These are phyloP conservation scores for Exophiala sp. DNA, from an alignment of 2,329 filamentous ascomycete species.

Conservation along the genomic window DNA sequence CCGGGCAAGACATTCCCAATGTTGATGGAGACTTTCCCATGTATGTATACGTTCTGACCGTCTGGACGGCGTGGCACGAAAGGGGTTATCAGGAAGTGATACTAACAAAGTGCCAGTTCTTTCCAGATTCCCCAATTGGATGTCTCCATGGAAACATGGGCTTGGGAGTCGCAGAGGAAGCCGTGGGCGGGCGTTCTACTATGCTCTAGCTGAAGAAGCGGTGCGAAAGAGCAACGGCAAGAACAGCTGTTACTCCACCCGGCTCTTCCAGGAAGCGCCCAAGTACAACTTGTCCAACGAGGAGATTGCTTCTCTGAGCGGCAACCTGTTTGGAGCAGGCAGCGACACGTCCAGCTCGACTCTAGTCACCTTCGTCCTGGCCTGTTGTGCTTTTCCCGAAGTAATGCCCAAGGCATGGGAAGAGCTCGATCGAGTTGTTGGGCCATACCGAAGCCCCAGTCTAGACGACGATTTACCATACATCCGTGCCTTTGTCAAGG, in stretches of 20 bases:
- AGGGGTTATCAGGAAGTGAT: too few species aligned
- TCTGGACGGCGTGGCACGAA: too few species aligned
- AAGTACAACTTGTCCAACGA: conserved; percentile 39
- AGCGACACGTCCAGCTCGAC: conserved; percentile 32
- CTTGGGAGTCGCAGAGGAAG: too few species aligned
- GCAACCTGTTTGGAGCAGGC: conserved; percentile 36
- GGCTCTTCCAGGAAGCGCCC: conserved; percentile 46
- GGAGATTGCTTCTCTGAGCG: conserved; percentile 44
- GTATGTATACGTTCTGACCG: too few species aligned
- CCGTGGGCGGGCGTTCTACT: too few species aligned
- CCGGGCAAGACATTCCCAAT: too few species aligned
- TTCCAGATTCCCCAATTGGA: too few species aligned
- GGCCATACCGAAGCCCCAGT: conserved; percentile 42
- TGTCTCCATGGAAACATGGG: too few species aligned
- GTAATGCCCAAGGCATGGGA: conserved; percentile 43
- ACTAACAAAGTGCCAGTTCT: too few species aligned
- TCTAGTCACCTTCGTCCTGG: conserved; percentile 31
- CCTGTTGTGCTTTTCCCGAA: conserved; percentile 37
- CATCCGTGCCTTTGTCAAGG: conserved; percentile 50
- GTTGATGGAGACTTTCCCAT: too few species aligned
- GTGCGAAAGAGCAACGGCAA: too few species aligned
- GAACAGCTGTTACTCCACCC: conserved; percentile 36
- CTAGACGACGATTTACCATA: conserved; percentile 48
- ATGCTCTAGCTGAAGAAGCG: too few species aligned
- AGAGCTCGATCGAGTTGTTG: conserved; percentile 49